Evolutionary conservation across 768 basidiomycete genomes (phyloP).

Genomic region (Chlorophyllum brunneum): DNA sequence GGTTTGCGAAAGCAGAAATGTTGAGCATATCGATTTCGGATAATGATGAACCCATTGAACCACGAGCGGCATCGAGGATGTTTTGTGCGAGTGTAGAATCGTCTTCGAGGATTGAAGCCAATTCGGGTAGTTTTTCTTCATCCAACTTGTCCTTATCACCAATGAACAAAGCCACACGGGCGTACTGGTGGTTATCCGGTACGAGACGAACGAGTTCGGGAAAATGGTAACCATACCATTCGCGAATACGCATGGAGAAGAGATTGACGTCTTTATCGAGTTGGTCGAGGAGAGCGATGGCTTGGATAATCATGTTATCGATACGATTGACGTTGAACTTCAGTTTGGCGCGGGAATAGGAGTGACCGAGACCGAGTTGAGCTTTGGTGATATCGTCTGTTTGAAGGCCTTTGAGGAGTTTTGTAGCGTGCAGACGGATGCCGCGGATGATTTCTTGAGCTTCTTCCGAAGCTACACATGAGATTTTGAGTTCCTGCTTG

Average conservation of each 20-base stretch:
- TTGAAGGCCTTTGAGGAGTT: conserved; percentile 86
- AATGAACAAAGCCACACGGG: conserved; percentile 79
- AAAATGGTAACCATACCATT: conserved; percentile 99
- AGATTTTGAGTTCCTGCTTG: conserved; percentile 63
- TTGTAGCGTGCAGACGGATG: conserved; percentile 86
- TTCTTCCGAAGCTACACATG: conserved; percentile 79
- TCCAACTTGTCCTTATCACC: conserved; percentile 81
- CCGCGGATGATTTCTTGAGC: conserved; percentile 87
- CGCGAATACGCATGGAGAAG: conserved; percentile 96
- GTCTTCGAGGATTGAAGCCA: conserved; percentile 79
- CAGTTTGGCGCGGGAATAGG: conserved; percentile 94
- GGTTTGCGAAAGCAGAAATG: conserved; percentile 84
- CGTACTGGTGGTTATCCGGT: conserved; percentile 92
- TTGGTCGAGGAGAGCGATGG: conserved; percentile 96
- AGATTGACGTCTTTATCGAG: conserved; percentile 99
- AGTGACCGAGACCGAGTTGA: conserved; percentile 95
- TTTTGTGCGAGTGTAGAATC: conserved; percentile 86
- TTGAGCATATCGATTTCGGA: conserved; percentile 94
- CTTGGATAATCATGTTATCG: conserved; percentile 99
- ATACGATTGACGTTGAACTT: conserved; percentile 97
- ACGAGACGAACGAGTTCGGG: conserved; percentile 93
- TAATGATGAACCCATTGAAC: conserved; percentile 92
- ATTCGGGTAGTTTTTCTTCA: conserved; percentile 76
- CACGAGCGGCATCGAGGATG: conserved; percentile 89
- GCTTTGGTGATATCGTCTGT: conserved; percentile 86